These are phyloP conservation scores for Aspergillus nidulans DNA, from an alignment of 495 filamentous ascomycete genomes.

Conservation along the genomic window DNA sequence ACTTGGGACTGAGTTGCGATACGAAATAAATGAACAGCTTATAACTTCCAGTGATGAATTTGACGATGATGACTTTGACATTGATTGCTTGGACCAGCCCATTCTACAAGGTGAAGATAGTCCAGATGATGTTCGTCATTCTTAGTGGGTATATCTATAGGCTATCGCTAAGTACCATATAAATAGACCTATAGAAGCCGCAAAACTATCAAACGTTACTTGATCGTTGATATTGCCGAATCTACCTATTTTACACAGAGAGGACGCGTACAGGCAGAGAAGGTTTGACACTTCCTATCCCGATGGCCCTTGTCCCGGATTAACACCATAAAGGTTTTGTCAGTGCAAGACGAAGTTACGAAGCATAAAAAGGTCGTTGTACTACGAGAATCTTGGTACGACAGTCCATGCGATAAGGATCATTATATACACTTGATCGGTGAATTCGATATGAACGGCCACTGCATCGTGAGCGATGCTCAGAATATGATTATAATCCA, in stretches of 20 bases:
- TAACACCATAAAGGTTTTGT: conserved; percentile 57
- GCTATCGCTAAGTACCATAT: conserved; percentile 40
- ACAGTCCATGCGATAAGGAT: conserved; percentile 66
- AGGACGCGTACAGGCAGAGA: conserved; percentile 61
- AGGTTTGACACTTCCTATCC: conserved; percentile 46
- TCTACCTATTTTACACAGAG: conserved; percentile 57
- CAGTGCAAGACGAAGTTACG: conserved; percentile 69
- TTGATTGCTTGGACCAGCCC: conserved; percentile 41
- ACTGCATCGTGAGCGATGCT: conserved; percentile 70
- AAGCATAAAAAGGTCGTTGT: conserved; percentile 62
- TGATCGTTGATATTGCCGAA: conserved; percentile 66
- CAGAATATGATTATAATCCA: conserved; percentile 87
- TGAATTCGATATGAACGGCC: conserved; percentile 60
- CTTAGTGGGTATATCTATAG: conserved; percentile 32
- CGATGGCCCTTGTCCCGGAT: conserved; percentile 3
- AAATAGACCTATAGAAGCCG: conserved; percentile 51
- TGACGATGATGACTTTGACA: conserved; percentile 41
- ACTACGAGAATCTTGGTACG: conserved; percentile 80
- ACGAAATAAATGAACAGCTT: conserved; percentile 8
- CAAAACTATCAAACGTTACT: conserved; percentile 76
- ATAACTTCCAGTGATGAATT: conserved; percentile 39
- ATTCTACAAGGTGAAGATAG: conserved; percentile 33
- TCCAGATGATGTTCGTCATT: conserved; percentile 39
- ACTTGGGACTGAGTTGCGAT: neutral
- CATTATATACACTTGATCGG: conserved; percentile 83